These are phyloP conservation scores for Musa itinerans DNA, from an alignment of 176 grass and related monocot species.

Conservation along the genomic window DNA sequence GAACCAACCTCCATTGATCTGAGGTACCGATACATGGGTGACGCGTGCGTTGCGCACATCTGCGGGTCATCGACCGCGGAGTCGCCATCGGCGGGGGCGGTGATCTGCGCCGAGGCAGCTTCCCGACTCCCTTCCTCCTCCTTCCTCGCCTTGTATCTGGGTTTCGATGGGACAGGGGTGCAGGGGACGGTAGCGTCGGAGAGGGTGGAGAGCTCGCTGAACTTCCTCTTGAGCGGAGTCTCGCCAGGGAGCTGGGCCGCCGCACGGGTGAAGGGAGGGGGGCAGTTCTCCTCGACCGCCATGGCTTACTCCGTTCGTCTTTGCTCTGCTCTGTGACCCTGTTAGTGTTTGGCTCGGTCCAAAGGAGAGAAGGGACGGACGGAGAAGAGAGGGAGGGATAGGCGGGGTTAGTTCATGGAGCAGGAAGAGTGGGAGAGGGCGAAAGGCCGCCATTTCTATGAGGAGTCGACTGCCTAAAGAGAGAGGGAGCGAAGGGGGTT, in stretches of 20 bases:
- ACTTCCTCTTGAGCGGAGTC: constrained; percentile 37
- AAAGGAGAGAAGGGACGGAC: too few relatives aligned
- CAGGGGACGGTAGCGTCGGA: constrained; percentile 18
- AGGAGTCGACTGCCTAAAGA: too few relatives aligned
- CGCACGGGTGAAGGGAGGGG: too few relatives aligned
- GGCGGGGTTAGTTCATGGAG: not conserved
- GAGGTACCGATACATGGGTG: not conserved
- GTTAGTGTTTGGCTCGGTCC: too few relatives aligned
- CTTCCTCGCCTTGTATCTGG: not conserved
- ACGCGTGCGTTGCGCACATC: not conserved
- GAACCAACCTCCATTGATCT: constrained; percentile 12
- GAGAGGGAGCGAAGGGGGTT: too few relatives aligned
- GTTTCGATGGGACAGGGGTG: not conserved
- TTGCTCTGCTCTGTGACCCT: not conserved
- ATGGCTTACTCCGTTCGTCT: not conserved
- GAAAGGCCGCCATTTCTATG: too few relatives aligned
- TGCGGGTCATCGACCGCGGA: too few relatives aligned
- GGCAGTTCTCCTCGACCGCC: constrained; percentile 45
- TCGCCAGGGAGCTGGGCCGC: too few relatives aligned
- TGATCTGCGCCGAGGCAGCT: not conserved
- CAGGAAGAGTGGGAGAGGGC: too few relatives aligned
- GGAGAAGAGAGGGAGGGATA: not conserved
- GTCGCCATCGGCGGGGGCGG: not conserved
- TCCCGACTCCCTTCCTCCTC: not conserved
- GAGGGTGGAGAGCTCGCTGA: constrained; percentile 36